Conservation (phyloP, 2,329 filamentous ascomycete species). For the Diplodia corticola region DNA sequence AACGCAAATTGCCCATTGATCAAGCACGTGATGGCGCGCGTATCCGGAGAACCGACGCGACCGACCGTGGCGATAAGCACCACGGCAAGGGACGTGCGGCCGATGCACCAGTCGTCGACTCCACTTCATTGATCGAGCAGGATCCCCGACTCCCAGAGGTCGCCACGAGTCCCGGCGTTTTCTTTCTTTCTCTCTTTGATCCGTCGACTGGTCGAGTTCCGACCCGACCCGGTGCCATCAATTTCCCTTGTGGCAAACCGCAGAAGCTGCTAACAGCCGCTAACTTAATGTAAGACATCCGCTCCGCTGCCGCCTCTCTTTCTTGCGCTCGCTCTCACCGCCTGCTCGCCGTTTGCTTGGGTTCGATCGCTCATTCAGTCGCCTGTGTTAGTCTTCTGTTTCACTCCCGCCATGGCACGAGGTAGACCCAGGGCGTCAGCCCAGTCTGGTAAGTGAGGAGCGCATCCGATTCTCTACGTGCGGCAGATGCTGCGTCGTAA, state of each 20-base stretch:
- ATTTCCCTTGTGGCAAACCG: conserved; percentile 18
- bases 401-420: conserved; percentile 2
- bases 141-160: background rate
- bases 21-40: background rate
- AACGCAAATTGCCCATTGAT: background rate
- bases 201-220: background rate
- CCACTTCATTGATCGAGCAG: conserved; percentile 3
- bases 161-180: background rate
- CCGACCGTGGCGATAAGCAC: background rate
- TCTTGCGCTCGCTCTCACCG: background rate
- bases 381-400: background rate
- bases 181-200: background rate
- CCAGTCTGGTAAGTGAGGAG: conserved; percentile 9
- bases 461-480: background rate
- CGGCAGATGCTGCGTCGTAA: background rate
- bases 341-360: background rate
- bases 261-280: background rate
- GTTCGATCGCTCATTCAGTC: background rate
- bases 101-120: conserved; percentile 5
- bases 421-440: conserved; percentile 1
- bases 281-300: conserved; percentile 11
- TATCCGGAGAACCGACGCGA: background rate
- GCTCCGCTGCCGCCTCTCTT: background rate
- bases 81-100: conserved; percentile 8
- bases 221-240: background rate